phyloP scores from a whole-genome alignment of 2,329 filamentous ascomycete species.

The Bipolaris zeicola region DNA sequence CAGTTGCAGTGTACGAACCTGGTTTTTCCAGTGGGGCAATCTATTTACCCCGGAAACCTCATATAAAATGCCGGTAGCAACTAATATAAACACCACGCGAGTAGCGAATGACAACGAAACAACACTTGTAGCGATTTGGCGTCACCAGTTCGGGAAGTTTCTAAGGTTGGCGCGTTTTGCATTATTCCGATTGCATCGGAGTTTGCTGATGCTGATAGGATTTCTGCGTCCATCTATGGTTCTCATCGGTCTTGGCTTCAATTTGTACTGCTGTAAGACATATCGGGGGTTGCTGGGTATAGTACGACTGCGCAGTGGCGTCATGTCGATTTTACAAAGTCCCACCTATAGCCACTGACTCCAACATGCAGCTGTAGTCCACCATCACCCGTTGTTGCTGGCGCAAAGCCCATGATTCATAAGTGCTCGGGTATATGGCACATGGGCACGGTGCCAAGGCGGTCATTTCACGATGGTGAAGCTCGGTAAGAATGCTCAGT shows the following conservation, averaged over 20 bases:
- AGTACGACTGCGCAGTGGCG: background rate
- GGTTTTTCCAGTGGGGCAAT: slow-evolving; percentile 24
- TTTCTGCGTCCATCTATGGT: too few species aligned
- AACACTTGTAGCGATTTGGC: background rate
- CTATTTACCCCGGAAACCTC: slow-evolving; percentile 22
- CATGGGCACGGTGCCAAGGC: background rate
- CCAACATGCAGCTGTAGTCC: background rate
- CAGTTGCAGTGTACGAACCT: background rate
- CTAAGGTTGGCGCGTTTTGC: background rate
- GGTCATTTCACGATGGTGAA: background rate
- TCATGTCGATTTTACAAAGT: background rate
- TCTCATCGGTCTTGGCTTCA: background rate
- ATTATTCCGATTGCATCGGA: background rate
- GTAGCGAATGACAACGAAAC: background rate
- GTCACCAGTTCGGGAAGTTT: background rate
- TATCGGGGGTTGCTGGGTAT: background rate
- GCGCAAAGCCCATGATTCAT: too few species aligned
- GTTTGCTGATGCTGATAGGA: background rate
- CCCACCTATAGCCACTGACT: background rate
- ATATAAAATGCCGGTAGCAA: slow-evolving; percentile 28
- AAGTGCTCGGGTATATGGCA: background rate
- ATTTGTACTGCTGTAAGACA: background rate
- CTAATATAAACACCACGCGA: background rate
- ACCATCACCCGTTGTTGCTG: background rate
- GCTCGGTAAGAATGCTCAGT: background rate